Evolutionary conservation across 768 basidiomycete genomes (phyloP).

Genomic region (Leccinum olivaceopallidum): DNA sequence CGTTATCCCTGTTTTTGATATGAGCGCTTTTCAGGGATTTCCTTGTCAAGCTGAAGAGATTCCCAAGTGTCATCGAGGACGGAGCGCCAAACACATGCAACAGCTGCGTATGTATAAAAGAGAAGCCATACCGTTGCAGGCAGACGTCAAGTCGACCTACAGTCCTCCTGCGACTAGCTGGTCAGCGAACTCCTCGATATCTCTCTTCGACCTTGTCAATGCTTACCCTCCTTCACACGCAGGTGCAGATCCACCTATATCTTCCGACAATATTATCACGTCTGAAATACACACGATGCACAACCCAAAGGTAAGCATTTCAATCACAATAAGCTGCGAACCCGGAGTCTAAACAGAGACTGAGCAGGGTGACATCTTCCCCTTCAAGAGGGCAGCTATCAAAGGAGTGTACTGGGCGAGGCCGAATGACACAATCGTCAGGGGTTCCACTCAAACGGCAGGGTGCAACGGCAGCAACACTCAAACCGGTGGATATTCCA

Average conservation of each 20-base stretch:
- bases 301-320: conserved; percentile 7
- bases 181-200: conserved; percentile 1
- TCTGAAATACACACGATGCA: conserved; percentile 9
- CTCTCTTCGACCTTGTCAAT: neutral
- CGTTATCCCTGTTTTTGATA: neutral
- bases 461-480: no score
- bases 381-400: neutral
- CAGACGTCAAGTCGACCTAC: conserved; percentile 1
- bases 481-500: no score
- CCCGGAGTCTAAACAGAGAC: neutral
- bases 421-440: no score
- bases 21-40: neutral
- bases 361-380: conserved; percentile 12
- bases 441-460: no score
- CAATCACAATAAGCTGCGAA: neutral
- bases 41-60: neutral
- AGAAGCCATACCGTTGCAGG: neutral
- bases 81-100: neutral
- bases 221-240: conserved; percentile 1
- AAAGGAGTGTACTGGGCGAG: conserved; percentile 22
- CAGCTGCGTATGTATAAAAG: conserved; percentile 18
- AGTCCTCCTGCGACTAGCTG: neutral
- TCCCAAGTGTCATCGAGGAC: neutral
- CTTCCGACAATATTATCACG: neutral
- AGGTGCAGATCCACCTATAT: conserved; percentile 5